Base-by-base conservation (phyloP, 306 rosid genomes). In the Lathyrus oleraceus region DNA sequence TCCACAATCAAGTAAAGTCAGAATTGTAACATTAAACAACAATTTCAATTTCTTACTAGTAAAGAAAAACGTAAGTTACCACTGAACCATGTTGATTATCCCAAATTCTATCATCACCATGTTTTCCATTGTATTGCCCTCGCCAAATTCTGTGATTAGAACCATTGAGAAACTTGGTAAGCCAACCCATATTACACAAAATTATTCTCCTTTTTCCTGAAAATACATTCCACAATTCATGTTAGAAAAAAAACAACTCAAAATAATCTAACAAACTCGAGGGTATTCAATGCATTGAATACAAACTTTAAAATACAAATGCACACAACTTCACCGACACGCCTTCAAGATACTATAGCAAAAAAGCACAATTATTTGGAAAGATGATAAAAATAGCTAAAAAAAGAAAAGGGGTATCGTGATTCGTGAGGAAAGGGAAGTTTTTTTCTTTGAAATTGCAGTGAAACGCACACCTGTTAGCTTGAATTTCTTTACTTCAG, bases 141-240 rank as follows among this genome's bases (percentile, higher is more conserved):
- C 67, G 32, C 61, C 77, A 73, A 72, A 70, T 47, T 83, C 67
- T 83, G 72, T 76, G 83, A 76, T 84, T 71, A 20, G 88, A 75
- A 58, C 96, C 96, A 77, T 85, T 89, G 56, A 89, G 77, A 77
- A 92, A 62, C 77, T 89, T 87, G 74, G 85, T 82, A 74, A 90
- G 76, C 98, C 98, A 89, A 77, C 88, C 88, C 98, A 92, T 92
- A 36, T 57, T 35, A 44, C 53, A 61, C 71, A 58, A 66, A 73
- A 16, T 78, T 81, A 71, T 56, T 57, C 11, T 5, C 79, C 79
- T 28, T 67, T 71, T 81, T 48, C 81, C 92, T 80, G 85, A 79
- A 81, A 77, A 13, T 14, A 58, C 10, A 35, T 35, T 48, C 65
- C 21, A 47, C 9, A 39, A 73, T 17, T 44, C 35, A 38, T 60